phyloP scores from a whole-genome alignment of 805 yeast genomes.

The Starmerella powellii region DNA sequence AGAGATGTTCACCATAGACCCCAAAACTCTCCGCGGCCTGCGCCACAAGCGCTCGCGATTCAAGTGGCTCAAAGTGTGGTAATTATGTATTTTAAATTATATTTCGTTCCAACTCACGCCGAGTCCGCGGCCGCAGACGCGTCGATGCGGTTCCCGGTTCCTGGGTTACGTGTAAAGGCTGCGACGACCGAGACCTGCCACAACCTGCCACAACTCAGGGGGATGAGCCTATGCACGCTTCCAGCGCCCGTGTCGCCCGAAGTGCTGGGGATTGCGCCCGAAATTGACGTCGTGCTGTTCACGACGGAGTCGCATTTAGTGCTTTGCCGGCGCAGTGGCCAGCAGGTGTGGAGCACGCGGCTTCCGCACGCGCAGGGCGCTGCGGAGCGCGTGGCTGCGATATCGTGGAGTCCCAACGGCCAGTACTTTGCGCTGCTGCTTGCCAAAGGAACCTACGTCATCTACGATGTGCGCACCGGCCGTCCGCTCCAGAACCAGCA shows the following conservation, averaged over 20 bases:
- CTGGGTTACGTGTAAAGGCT: too few species aligned
- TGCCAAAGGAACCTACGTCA: constrained; percentile 33
- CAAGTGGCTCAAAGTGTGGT: too few species aligned
- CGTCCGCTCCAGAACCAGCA: constrained; percentile 21
- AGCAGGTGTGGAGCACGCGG: constrained; percentile 21
- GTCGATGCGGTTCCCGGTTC: too few species aligned
- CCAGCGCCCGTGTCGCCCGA: constrained; percentile 11
- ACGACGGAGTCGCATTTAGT: constrained; percentile 5
- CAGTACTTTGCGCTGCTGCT: constrained; percentile 36
- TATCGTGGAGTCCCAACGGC: constrained; percentile 34
- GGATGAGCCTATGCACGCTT: constrained; percentile 12
- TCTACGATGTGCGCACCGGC: constrained; percentile 40
- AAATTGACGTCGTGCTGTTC: constrained; percentile 14
- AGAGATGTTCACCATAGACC: too few species aligned
- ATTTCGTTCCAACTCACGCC: too few species aligned
- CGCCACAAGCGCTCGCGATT: too few species aligned
- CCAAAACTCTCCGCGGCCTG: too few species aligned
- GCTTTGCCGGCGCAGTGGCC: constrained; percentile 21
- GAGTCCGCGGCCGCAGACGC: too few species aligned
- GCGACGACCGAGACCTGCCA: too few species aligned
- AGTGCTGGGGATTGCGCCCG: constrained; percentile 9
- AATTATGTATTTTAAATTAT: too few species aligned
- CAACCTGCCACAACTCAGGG: too few species aligned
- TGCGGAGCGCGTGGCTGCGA: neutral
- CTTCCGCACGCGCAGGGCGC: constrained; percentile 4